phyloP scores from a whole-genome alignment of 1,139 yeast species.

The Sugiyamaella paludigena region DNA sequence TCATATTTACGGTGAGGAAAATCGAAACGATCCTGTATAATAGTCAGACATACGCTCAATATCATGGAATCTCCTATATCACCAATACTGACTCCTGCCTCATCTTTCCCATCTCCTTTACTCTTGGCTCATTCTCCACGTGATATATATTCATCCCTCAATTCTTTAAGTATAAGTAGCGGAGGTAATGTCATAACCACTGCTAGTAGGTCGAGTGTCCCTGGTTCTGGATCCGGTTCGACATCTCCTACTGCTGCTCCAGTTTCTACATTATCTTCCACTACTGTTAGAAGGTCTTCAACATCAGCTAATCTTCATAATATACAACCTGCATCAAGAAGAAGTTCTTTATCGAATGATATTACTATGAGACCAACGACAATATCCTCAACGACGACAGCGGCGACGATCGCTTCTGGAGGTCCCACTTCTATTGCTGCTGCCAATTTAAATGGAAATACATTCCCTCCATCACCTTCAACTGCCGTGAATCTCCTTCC shows the following conservation, averaged over 20 bases:
- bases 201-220: background rate
- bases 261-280: no score
- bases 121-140: conserved; percentile 23
- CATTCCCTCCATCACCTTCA: conserved; percentile 10
- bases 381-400: conserved; percentile 4
- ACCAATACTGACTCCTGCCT: conserved; percentile 17
- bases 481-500: conserved; percentile 18
- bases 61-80: conserved; percentile 19
- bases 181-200: background rate
- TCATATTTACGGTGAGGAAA: no score
- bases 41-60: no score
- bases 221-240: background rate
- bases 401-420: conserved; percentile 8
- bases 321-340: background rate
- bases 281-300: conserved; percentile 4
- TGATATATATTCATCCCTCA: conserved; percentile 10
- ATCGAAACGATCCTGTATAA: no score
- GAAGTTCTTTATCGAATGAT: background rate
- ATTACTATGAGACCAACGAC: background rate
- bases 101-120: conserved; percentile 22
- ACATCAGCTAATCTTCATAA: background rate
- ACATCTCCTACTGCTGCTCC: background rate
- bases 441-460: conserved; percentile 2
- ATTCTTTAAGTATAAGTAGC: conserved; percentile 5
- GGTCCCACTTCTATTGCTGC: conserved; percentile 6